Percentiles rank a stretch among this genome's conserved stretches.
These are phyloP conservation scores for Mortierella sp. DNA, from an alignment of 371 early-diverging fungal species.

Conservation along the genomic window DNA sequence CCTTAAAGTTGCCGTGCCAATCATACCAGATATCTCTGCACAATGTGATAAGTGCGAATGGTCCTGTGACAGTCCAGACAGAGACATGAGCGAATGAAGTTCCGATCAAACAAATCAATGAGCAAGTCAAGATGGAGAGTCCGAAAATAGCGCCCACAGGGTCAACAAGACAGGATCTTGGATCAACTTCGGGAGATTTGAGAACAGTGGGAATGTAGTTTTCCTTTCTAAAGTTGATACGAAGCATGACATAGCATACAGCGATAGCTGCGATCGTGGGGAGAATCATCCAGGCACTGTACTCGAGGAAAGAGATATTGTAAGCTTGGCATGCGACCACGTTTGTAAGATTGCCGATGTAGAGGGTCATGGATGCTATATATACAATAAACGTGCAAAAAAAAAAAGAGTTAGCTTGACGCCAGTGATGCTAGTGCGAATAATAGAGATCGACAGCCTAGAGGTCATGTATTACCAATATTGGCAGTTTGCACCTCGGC, in stretches of 20 bases:
- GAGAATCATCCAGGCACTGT: constrained; percentile 84
- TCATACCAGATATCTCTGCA: constrained; percentile 65
- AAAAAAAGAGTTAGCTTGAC: neutral
- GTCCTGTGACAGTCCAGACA: constrained; percentile 79
- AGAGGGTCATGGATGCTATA: constrained; percentile 83
- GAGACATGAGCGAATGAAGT: constrained; percentile 75
- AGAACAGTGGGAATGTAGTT: constrained; percentile 64
- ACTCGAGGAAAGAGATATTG: constrained; percentile 76
- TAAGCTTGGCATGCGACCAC: constrained; percentile 87
- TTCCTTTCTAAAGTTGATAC: constrained; percentile 61
- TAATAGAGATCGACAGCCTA: neutral
- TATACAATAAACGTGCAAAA: neutral
- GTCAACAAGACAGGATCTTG: constrained; percentile 67
- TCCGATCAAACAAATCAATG: constrained; percentile 69
- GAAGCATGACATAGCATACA: constrained; percentile 66
- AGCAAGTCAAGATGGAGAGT: constrained; percentile 60
- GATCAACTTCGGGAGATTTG: constrained; percentile 63
- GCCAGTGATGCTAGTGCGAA: neutral
- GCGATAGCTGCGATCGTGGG: constrained; percentile 74
- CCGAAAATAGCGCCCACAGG: constrained; percentile 73
- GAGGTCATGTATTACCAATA: constrained; percentile 59
- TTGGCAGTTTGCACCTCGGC: constrained; percentile 80
- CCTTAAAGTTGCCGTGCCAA: constrained; percentile 27
- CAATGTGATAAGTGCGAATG: constrained; percentile 70
- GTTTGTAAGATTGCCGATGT: constrained; percentile 90